Conservation (phyloP, 2,329 filamentous ascomycete species). For the Nigrospora sphaerica region DNA sequence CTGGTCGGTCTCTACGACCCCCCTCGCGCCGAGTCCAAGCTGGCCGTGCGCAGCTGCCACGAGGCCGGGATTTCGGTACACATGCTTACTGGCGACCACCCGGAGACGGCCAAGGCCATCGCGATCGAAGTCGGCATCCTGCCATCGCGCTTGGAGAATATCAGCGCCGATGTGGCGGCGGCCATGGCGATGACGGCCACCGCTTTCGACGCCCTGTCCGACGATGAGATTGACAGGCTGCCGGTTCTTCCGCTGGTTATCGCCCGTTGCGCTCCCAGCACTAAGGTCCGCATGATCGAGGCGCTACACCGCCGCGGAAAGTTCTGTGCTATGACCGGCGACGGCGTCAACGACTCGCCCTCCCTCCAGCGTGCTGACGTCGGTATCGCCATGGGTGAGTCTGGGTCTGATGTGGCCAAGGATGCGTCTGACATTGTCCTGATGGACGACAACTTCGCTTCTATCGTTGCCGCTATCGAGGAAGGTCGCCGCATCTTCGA, state of each 20-base stretch:
- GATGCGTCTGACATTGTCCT: slow-evolving; percentile 58
- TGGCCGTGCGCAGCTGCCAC: slow-evolving; percentile 51
- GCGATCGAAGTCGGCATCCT: slow-evolving; percentile 55
- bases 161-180: slow-evolving; percentile 45
- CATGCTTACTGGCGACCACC: slow-evolving; percentile 63
- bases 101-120: slow-evolving; percentile 55
- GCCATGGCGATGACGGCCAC: slow-evolving; percentile 58
- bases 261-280: slow-evolving; percentile 61
- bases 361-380: slow-evolving; percentile 64
- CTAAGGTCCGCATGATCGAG: slow-evolving; percentile 70
- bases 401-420: slow-evolving; percentile 49
- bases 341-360: slow-evolving; percentile 67
- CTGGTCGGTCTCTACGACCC: slow-evolving; percentile 67
- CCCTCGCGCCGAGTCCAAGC: slow-evolving; percentile 59
- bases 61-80: slow-evolving; percentile 58
- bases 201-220: slow-evolving; percentile 56
- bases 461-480: slow-evolving; percentile 62
- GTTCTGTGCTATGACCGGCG: slow-evolving; percentile 68
- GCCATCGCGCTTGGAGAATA: slow-evolving; percentile 50
- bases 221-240: slow-evolving; percentile 57
- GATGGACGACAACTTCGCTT: slow-evolving; percentile 67
- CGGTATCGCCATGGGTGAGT: slow-evolving; percentile 60
- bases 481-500: slow-evolving; percentile 66
- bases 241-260: slow-evolving; percentile 62
- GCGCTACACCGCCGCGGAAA: slow-evolving; percentile 58